Percentiles rank a stretch among this genome's conserved stretches.
These are phyloP conservation scores for Dianthus caryophyllus DNA, from an alignment of 148 eudicot species.

Conservation along the genomic window DNA sequence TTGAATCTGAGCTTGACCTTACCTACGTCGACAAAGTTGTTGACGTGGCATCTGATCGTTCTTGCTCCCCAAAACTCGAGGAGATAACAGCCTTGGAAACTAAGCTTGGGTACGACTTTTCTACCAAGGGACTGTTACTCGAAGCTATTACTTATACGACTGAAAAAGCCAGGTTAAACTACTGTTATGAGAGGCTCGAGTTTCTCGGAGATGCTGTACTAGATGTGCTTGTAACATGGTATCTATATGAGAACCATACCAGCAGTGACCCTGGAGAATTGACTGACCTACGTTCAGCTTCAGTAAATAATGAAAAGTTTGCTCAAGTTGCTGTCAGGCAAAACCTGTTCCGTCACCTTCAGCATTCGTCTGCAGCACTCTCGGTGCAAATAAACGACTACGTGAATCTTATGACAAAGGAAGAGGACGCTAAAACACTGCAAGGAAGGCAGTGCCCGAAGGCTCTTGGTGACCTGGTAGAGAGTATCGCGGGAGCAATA, in stretches of 20 bases:
- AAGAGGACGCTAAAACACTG: constrained; percentile 32
- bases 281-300: constrained; percentile 94
- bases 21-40: constrained; percentile 57
- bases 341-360: constrained; percentile 72
- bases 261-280: constrained; percentile 82
- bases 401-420: constrained; percentile 41
- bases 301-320: constrained; percentile 85
- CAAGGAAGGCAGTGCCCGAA: constrained; percentile 61
- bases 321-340: constrained; percentile 69
- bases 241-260: constrained; percentile 58
- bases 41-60: constrained; percentile 48
- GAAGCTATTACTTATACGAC: constrained; percentile 84
- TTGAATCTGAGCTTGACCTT: constrained; percentile 50
- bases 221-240: constrained; percentile 74
- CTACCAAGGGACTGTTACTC: constrained; percentile 65
- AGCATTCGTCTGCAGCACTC: constrained; percentile 46
- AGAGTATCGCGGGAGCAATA: constrained; percentile 89
- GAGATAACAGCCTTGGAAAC: constrained; percentile 56
- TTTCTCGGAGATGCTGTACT: constrained; percentile 92
- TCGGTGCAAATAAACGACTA: constrained; percentile 51
- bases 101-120: constrained; percentile 65
- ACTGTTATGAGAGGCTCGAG: constrained; percentile 84
- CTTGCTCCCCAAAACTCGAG: constrained; percentile 39
- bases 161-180: constrained; percentile 41
- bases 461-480: constrained; percentile 90